phyloP scores from a whole-genome alignment of 805 yeast species.

The Saccharomycopsis schoenii region DNA sequence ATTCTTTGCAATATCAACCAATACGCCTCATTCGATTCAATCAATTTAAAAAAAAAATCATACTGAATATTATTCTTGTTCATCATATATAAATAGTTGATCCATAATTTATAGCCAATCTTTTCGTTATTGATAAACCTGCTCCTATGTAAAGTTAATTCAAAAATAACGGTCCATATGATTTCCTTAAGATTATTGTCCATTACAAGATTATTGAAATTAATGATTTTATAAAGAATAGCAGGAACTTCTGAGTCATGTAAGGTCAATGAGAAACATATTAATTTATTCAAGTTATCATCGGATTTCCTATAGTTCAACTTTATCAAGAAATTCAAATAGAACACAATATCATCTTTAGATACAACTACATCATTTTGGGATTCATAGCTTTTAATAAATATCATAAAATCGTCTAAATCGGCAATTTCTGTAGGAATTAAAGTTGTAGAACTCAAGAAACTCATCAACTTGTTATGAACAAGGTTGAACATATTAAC shows the following conservation, averaged over 20 bases:
- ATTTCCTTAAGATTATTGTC: slow-evolving; percentile 35
- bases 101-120: slow-evolving; percentile 44
- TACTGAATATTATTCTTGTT: not conserved
- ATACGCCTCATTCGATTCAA: slow-evolving; percentile 27
- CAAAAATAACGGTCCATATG: slow-evolving; percentile 39
- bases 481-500: not conserved
- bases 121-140: slow-evolving; percentile 26
- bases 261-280: slow-evolving; percentile 30
- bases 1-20: slow-evolving; percentile 54
- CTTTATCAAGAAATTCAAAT: slow-evolving; percentile 7
- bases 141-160: slow-evolving; percentile 25
- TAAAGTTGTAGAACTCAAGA: not conserved
- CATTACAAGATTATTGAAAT: slow-evolving; percentile 42
- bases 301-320: slow-evolving; percentile 12
- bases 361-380: not conserved
- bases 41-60: slow-evolving; percentile 15
- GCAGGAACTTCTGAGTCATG: not conserved
- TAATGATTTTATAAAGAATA: slow-evolving; percentile 24
- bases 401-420: not conserved
- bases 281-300: slow-evolving; percentile 27
- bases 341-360: slow-evolving; percentile 5
- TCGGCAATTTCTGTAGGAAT: not conserved
- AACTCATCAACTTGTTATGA: not conserved
- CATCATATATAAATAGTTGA: slow-evolving; percentile 35
- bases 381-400: not conserved